Percentiles rank a stretch among this genome's conserved stretches.
Conservation (phyloP, 2,329 filamentous ascomycete species). For the Apiospora rasikravindrae region DNA sequence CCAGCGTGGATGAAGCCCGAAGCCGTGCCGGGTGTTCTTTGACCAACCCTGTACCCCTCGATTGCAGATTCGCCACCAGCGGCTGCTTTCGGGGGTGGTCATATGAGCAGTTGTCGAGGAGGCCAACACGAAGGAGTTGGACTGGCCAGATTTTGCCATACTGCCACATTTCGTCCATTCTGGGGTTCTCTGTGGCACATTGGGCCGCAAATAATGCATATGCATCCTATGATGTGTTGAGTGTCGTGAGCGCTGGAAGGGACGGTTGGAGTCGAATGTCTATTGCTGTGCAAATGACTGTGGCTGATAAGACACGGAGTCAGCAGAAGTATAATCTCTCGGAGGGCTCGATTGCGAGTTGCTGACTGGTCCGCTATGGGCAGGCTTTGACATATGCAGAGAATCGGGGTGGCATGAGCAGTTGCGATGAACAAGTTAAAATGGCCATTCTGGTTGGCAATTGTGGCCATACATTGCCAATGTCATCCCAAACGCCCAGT, state of each 20-base stretch:
- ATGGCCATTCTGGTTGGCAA: neutral
- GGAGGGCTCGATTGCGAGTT: neutral
- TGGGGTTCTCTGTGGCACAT: neutral
- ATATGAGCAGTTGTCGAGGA: neutral
- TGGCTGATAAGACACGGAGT: neutral
- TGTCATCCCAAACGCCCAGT: neutral
- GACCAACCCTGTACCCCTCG: neutral
- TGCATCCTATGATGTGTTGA: neutral
- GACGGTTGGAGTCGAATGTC: neutral
- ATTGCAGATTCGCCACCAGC: neutral
- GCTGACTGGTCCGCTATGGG: neutral
- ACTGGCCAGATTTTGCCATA: neutral
- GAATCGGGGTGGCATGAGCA: neutral
- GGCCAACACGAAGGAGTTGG: neutral
- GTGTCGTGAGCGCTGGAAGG: no score
- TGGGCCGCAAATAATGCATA: neutral
- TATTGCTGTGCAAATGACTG: neutral
- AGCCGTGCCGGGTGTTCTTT: neutral
- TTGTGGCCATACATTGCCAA: neutral
- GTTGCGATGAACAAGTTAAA: neutral
- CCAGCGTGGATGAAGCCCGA: neutral
- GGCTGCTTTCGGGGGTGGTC: neutral
- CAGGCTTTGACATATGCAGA: neutral
- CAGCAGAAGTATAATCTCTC: neutral
- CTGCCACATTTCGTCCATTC: neutral